Percentiles rank a stretch among this genome's conserved stretches.
Conservation (phyloP, 495 filamentous ascomycete species). For the Beverwykella pulmonaria region DNA sequence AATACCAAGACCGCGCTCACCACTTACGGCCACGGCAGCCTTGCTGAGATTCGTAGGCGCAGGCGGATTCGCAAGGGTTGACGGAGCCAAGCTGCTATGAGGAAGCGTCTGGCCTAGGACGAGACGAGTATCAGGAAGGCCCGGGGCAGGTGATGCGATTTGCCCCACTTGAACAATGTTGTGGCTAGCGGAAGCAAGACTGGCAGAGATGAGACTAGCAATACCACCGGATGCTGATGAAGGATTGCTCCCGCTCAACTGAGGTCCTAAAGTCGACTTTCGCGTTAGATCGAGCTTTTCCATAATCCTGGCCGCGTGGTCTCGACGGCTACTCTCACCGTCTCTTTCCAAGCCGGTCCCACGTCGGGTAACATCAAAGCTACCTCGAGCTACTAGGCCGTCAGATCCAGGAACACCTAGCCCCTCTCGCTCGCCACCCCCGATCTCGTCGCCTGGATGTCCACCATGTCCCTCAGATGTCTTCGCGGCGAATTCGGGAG, state of each 20-base stretch:
- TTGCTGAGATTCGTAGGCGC: slow-evolving; percentile 86
- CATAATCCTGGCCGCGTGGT: slow-evolving; percentile 84
- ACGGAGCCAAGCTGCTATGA: slow-evolving; percentile 73
- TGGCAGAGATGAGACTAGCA: slow-evolving; percentile 82
- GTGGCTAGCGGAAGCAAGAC: slow-evolving; percentile 84
- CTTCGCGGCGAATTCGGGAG: slow-evolving; percentile 86
- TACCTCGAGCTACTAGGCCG: slow-evolving; percentile 59
- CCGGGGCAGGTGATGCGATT: slow-evolving; percentile 41
- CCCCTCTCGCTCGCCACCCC: slow-evolving; percentile 61
- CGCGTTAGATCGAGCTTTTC: slow-evolving; percentile 90
- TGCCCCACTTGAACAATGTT: slow-evolving; percentile 63
- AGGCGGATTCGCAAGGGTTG: slow-evolving; percentile 81
- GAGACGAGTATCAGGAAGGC: slow-evolving; percentile 33
- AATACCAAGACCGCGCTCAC: slow-evolving; percentile 68
- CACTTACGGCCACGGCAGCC: slow-evolving; percentile 76
- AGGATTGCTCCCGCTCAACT: slow-evolving; percentile 40
- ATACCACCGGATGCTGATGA: slow-evolving; percentile 66
- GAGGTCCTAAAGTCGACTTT: slow-evolving; percentile 62
- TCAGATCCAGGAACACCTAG: slow-evolving; percentile 71
- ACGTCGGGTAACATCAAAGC: slow-evolving; percentile 68
- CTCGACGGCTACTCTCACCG: slow-evolving; percentile 62
- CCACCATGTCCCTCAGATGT: slow-evolving; percentile 67
- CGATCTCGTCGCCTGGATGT: slow-evolving; percentile 57
- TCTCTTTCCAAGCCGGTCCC: slow-evolving; percentile 57
- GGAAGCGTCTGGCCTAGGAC: slow-evolving; percentile 50